A percentile compares a stretch with the other conserved stretches of the same genome.
Conservation (phyloP, 768 basidiomycete genomes). For the Trametopsis cervina region DNA sequence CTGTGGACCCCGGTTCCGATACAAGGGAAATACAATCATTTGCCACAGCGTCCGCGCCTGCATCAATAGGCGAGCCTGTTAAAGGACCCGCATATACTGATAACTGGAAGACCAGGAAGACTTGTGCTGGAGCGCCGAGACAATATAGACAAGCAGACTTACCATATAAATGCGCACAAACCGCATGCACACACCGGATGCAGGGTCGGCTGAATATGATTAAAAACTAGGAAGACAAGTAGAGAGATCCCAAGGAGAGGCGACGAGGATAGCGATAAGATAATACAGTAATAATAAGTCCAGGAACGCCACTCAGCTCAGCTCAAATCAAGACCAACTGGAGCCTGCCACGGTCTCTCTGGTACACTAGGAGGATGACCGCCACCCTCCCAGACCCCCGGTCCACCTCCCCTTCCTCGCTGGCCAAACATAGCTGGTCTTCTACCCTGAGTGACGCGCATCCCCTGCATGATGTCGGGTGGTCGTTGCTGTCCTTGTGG, state of each 20-base stretch:
- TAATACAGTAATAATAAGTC: neutral
- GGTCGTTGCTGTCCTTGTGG: conserved; percentile 3
- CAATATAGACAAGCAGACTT: too few relatives aligned
- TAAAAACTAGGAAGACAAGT: neutral
- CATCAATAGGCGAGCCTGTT: too few relatives aligned
- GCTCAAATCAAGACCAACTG: conserved; percentile 11
- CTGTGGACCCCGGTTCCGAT: too few relatives aligned
- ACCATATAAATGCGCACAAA: too few relatives aligned
- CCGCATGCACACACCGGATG: too few relatives aligned
- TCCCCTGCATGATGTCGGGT: conserved; percentile 15
- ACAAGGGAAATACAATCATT: too few relatives aligned
- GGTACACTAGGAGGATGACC: conserved; percentile 29
- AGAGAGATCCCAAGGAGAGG: neutral
- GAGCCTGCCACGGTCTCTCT: conserved; percentile 39
- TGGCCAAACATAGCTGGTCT: conserved; percentile 58
- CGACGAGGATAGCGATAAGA: neutral
- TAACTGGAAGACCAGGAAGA: too few relatives aligned
- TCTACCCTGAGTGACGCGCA: conserved; percentile 41
- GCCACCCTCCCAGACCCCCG: conserved; percentile 23
- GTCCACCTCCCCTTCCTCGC: conserved; percentile 29
- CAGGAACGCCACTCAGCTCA: neutral
- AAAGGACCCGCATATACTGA: too few relatives aligned
- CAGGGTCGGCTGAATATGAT: too few relatives aligned
- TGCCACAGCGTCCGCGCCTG: too few relatives aligned
- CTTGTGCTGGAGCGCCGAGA: too few relatives aligned